These are phyloP conservation scores for Exobasidium rhododendri DNA, from an alignment of 1,284 basidiomycete species.

Conservation along the genomic window DNA sequence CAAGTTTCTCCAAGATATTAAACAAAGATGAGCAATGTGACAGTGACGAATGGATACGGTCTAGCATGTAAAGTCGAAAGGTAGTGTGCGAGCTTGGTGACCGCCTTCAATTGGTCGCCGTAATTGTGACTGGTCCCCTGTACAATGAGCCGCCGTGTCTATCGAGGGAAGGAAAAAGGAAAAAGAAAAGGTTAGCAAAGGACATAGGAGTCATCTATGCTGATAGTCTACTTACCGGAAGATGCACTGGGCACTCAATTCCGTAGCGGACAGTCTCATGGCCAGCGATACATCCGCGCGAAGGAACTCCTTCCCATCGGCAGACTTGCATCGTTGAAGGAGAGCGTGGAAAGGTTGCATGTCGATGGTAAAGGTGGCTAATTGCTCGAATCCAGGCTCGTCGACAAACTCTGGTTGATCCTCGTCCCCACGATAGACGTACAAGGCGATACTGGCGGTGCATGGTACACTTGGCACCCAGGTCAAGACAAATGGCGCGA, in stretches of 20 bases:
- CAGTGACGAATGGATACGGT: too few relatives aligned
- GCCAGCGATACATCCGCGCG: slow-evolving; percentile 18
- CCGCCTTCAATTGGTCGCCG: too few relatives aligned
- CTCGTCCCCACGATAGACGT: slow-evolving; percentile 20
- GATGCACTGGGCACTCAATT: slow-evolving; percentile 15
- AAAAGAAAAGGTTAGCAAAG: not conserved
- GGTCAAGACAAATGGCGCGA: slow-evolving; percentile 17
- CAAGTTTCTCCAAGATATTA: too few relatives aligned
- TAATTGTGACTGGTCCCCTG: slow-evolving; percentile 19
- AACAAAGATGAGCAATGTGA: too few relatives aligned
- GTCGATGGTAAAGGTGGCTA: slow-evolving; percentile 20
- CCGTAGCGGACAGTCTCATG: slow-evolving; percentile 16
- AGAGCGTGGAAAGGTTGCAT: slow-evolving; percentile 21
- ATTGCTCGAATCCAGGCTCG: slow-evolving; percentile 19
- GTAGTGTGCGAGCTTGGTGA: too few relatives aligned
- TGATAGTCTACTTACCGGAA: slow-evolving; percentile 2
- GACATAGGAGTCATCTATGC: not conserved
- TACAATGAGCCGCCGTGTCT: slow-evolving; percentile 18
- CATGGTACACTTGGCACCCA: slow-evolving; percentile 17
- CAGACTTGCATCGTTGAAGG: slow-evolving; percentile 13
- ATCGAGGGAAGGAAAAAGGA: slow-evolving; percentile 10
- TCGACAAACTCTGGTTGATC: slow-evolving; percentile 20
- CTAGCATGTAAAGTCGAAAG: too few relatives aligned
- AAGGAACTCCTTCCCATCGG: slow-evolving; percentile 18
- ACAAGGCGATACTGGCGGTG: slow-evolving; percentile 18